Conservation (phyloP, 345 rosid species). For the Lepidium sativum region DNA sequence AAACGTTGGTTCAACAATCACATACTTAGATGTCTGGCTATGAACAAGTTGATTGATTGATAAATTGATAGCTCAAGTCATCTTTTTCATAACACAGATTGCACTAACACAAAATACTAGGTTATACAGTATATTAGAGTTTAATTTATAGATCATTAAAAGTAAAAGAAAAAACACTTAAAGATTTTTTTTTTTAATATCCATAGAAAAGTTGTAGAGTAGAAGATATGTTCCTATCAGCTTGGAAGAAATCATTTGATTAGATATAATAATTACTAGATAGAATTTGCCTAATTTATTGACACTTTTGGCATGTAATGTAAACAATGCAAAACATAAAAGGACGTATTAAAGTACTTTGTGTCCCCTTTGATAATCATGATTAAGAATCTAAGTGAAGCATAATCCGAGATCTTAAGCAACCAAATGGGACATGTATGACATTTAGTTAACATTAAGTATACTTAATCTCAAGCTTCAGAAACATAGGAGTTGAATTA, state of each 20-base stretch:
- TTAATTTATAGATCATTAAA: too few relatives aligned
- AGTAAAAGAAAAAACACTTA: too few relatives aligned
- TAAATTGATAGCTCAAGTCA: background rate
- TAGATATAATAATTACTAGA: background rate
- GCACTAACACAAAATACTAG: background rate
- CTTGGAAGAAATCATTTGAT: background rate
- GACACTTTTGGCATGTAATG: background rate
- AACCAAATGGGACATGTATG: slow-evolving; percentile 27
- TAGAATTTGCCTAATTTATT: background rate
- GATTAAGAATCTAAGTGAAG: slow-evolving; percentile 20
- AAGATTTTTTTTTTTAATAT: too few relatives aligned
- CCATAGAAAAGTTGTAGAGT: too few relatives aligned
- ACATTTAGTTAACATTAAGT: slow-evolving; percentile 12
- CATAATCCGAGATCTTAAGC: slow-evolving; percentile 27
- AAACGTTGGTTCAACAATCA: slow-evolving; percentile 7
- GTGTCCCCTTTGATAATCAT: slow-evolving; percentile 20
- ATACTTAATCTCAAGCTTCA: slow-evolving; percentile 16
- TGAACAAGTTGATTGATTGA: background rate
- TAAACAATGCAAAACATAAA: background rate
- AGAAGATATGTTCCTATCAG: background rate
- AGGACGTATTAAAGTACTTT: slow-evolving; percentile 12
- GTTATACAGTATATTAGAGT: too few relatives aligned
- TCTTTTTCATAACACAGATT: background rate
- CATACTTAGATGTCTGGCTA: slow-evolving; percentile 6
- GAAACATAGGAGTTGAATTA: slow-evolving; percentile 24